Evolutionary conservation across 768 basidiomycete genomes (phyloP), one percentile per base, ranked within the genome.

Genomic region (Boletus rubropictus): DNA sequence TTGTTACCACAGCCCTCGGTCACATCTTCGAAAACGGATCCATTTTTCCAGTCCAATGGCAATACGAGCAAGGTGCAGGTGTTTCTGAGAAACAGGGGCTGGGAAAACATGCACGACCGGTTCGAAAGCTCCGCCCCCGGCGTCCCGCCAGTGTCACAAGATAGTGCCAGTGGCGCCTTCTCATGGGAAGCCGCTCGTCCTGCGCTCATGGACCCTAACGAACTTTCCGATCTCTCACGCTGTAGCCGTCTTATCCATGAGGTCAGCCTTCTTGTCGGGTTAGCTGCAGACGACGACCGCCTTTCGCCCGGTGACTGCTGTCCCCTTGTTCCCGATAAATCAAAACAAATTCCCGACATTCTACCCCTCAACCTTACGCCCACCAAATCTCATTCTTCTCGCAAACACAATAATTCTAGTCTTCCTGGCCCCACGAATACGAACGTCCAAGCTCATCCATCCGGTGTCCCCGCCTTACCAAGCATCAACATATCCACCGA

Each of bases 181-280:
- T 46, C 52, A 5, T 58, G 59, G 54, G 52, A 57, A n/a, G 48
- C 42, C 5, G 32, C 51, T 15, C 50, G 42, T 18, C 31, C 42
- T 21, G 32, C 49, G 18, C 38, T 18, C 18, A 29, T 44, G 17
- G 39, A 51, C n/a, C n/a, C 20, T 8, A 18, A 32, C 24, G 29
- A 45, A 5, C 37, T 20, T 38, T 25, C 17, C n/a, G 58, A 61
- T 20, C 25, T 52, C 15, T 51, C 54, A 2, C 55, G 53, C 31
- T 68, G 46, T 22, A 66, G 66, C 48, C 41, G 54, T 40, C 62
- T 66, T 28, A 57, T 66, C 25, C 57, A 60, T 14, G 66, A 68
- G 24, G 62, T 68, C 14, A 60, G 64, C 42, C 53, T 60, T 32
- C 65, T 66, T 36, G 56, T 68, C 12, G 66, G 64, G 18, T 40